phyloP scores from a whole-genome alignment of 208 protist genomes.

The Acanthamoeba divionensis region DNA sequence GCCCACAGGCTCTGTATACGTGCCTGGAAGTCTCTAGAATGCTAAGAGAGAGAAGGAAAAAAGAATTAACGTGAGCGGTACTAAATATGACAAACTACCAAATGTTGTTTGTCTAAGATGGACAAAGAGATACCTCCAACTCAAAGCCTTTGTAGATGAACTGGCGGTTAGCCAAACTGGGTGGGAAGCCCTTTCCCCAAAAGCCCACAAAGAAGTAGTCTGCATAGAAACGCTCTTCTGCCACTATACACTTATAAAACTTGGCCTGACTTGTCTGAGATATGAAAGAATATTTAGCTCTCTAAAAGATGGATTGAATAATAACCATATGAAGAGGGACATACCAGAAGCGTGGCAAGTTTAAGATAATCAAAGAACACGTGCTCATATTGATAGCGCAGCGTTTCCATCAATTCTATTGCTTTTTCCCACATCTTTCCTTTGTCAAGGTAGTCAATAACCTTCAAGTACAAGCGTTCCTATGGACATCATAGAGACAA shows the following conservation, averaged over 20 bases:
- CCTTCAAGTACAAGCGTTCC: slow-evolving; percentile 60
- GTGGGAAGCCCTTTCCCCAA: slow-evolving; percentile 66
- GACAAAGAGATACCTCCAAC: slow-evolving; percentile 59
- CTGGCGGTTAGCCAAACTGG: slow-evolving; percentile 53
- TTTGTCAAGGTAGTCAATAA: slow-evolving; percentile 68
- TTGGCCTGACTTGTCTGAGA: slow-evolving; percentile 45
- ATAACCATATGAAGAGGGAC: background rate
- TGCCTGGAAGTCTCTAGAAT: slow-evolving; percentile 31
- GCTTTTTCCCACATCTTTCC: slow-evolving; percentile 70
- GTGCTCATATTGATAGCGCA: slow-evolving; percentile 59
- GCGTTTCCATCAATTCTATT: slow-evolving; percentile 55
- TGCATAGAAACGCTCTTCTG: slow-evolving; percentile 64
- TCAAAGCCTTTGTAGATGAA: slow-evolving; percentile 72
- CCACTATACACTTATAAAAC: slow-evolving; percentile 64
- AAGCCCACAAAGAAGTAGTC: slow-evolving; percentile 75
- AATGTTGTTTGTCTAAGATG: background rate
- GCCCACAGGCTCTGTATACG: slow-evolving; percentile 2
- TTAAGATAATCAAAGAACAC: slow-evolving; percentile 64
- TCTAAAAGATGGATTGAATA: background rate
- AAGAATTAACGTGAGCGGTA: background rate
- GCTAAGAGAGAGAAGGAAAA: slow-evolving; percentile 4
- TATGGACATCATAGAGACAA: background rate
- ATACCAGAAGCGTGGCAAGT: slow-evolving; percentile 56
- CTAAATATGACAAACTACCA: background rate
- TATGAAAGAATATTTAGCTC: background rate